phyloP scores from a whole-genome alignment of 140 eudicot species.

The Anethum foeniculum region DNA sequence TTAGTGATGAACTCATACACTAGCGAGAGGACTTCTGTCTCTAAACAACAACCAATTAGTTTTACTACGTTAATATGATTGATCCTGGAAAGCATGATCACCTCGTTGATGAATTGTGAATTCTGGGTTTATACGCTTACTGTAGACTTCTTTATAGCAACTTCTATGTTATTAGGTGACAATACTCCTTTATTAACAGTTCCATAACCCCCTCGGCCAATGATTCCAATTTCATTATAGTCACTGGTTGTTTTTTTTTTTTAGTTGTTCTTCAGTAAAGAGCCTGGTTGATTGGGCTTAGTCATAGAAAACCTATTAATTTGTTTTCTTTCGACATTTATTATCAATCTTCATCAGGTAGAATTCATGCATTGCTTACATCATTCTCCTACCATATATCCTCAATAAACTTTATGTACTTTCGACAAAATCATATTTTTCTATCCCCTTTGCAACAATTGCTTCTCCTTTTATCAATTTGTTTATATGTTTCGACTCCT shows the following conservation, averaged over 20 bases:
- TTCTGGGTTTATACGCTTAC: neutral
- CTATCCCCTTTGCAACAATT: too few species aligned
- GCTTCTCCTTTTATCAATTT: too few species aligned
- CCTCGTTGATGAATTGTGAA: constrained; percentile 5
- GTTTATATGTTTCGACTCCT: too few species aligned
- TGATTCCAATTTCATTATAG: neutral
- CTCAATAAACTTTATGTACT: too few species aligned
- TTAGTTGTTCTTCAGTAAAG: constrained; percentile 4
- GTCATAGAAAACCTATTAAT: neutral
- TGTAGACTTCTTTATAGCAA: constrained; percentile 7
- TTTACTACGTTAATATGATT: constrained; percentile 12
- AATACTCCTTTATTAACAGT: constrained; percentile 6
- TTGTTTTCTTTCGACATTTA: too few species aligned
- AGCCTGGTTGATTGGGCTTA: neutral
- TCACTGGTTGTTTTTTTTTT: constrained; percentile 4
- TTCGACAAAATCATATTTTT: too few species aligned
- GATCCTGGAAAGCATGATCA: neutral
- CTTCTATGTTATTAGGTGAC: neutral
- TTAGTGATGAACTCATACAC: constrained; percentile 8
- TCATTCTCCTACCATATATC: too few species aligned
- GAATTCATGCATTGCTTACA: too few species aligned
- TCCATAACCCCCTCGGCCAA: constrained; percentile 8
- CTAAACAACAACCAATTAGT: constrained; percentile 14
- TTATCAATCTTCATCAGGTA: too few species aligned
- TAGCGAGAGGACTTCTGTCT: neutral